Base-by-base conservation (phyloP, 2,329 filamentous ascomycete genomes). In the Purpureocillium lavendulum region DNA sequence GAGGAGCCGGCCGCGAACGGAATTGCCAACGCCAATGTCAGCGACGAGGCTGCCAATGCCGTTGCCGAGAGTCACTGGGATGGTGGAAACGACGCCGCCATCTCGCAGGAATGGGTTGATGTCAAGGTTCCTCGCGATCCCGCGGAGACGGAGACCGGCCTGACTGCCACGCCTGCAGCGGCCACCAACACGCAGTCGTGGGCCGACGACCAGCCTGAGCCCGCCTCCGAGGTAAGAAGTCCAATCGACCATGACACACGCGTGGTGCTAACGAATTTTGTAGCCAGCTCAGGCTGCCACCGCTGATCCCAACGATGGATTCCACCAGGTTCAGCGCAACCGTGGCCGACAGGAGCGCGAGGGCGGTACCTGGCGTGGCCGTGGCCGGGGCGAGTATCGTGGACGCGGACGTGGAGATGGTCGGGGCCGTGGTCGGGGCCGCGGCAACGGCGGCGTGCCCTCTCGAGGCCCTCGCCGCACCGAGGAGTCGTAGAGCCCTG, bases 181-280 rank as follows among this genome's bases (percentile, higher is more conserved):
- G 60, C 66, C 30, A 56, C 64, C 40, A 71, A 72, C 52, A 69
- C 70, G 24, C 79, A 83, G 55, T 87, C 81, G 52, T 94, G 86
- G 86, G 86, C 86, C 18, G 87, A 94, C 53, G 85, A 92, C 44
- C 76, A 84, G 50, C 77, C 82, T 14, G 76, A 80, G 43, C 60
- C 58, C 40, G 59, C 59, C 30, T 49, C 59, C 24, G 64, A 69
- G 55, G 69, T 74, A 57, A 49, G 65, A 54, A 17, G 5, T 6
- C 5, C 21, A 26, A 33, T 29, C 42, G 33, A 16, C 7, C 17
- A 29, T 35, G 34, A 14, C 15, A 24, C 30, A 14, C 35, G 21
- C 10, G 9, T 12, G 29, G 21, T 17, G 32, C 42, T 50, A 24
- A 49, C 33, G 10, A 7, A n/a, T 12, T 14, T 14, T 32, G 26